phyloP scores from a whole-genome alignment of 1,284 basidiomycete genomes.

The Cerrena zonata region DNA sequence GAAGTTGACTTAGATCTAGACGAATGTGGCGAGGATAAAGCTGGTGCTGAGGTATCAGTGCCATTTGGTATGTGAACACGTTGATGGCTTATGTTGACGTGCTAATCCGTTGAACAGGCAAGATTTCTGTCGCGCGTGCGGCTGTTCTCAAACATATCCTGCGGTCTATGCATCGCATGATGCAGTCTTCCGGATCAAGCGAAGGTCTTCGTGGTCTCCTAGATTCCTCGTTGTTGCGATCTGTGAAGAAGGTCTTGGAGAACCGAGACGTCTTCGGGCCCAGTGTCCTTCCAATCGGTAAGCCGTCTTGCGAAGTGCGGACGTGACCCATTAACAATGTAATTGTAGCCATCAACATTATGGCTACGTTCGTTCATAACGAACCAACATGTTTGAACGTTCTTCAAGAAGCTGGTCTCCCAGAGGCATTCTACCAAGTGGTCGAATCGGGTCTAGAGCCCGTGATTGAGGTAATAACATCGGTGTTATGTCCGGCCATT shows the following conservation, averaged over 20 bases:
- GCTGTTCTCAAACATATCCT: conserved; percentile 86
- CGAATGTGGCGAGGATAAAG: conserved; percentile 41
- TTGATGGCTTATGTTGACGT: conserved; percentile 1
- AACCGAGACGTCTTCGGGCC: conserved; percentile 81
- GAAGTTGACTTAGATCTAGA: conserved; percentile 68
- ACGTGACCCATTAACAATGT: background rate
- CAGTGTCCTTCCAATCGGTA: conserved; percentile 79
- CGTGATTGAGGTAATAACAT: conserved; percentile 68
- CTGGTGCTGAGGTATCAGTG: conserved; percentile 45
- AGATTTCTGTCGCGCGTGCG: conserved; percentile 61
- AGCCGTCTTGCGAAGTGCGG: conserved; percentile 15
- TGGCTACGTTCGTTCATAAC: conserved; percentile 97
- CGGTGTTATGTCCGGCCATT: conserved; percentile 1
- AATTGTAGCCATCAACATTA: conserved; percentile 88
- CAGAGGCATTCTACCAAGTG: conserved; percentile 82
- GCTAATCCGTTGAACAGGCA: conserved; percentile 33
- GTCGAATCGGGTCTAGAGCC: conserved; percentile 84
- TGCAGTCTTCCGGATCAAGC: conserved; percentile 89
- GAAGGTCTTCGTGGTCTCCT: conserved; percentile 94
- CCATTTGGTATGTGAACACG: conserved; percentile 44
- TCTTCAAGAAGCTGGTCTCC: conserved; percentile 88
- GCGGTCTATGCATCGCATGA: conserved; percentile 91
- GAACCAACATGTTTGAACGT: conserved; percentile 92
- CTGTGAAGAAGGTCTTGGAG: conserved; percentile 85
- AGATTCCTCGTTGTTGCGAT: conserved; percentile 82